Evolutionary conservation across 306 rosid genomes (phyloP), one percentile per base, ranked within the genome.

Genomic region (Lathyrus oleraceus): DNA sequence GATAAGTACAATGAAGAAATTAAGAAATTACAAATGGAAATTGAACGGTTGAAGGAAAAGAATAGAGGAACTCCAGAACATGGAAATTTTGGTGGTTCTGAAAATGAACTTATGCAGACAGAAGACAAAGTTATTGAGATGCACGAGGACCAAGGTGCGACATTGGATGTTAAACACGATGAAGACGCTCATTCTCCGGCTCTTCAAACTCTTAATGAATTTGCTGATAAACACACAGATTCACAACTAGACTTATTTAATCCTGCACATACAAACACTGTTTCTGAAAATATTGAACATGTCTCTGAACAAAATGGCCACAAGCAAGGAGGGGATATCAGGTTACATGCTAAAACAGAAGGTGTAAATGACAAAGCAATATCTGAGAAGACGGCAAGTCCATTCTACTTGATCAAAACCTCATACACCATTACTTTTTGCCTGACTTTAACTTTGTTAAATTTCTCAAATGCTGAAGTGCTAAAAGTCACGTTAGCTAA

Each of bases 1-100:
- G 94, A 87, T 63, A 81, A 38, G 64, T 88, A 90, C 86, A 88
- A 81, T 85, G 95, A 93, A 76, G 88, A 94, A 74, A 82, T 90
- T 45, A 90, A 83, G 74, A 86, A 79, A 63, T 85, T 90, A 78
- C 81, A 76, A 64, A 69, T 70, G 86, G 90, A 94, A 88, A 69
- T 94, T 76, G 89, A 85, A 76, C 38, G 56, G 69, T 78, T 94
- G 73, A 90, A 83, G 76, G 81, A 74, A 71, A 87, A 76, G 66
- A 69, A 36, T 13, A 52, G 30, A 15, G 76, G 62, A 64, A 65
- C 71, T 79, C 70, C 76, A 4, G 75, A 66, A 70, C 65, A 77
- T 78, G 52, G 58, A 61, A 75, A 70, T 38, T 78, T 78, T 27
- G 58, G 68, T 25, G 11, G 76, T 75, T 73, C 77, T 69, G 86